Percentiles rank a stretch among this genome's conserved stretches.
phyloP scores from a whole-genome alignment of 305 asterid genomes.

The Fraxinus floribunda region DNA sequence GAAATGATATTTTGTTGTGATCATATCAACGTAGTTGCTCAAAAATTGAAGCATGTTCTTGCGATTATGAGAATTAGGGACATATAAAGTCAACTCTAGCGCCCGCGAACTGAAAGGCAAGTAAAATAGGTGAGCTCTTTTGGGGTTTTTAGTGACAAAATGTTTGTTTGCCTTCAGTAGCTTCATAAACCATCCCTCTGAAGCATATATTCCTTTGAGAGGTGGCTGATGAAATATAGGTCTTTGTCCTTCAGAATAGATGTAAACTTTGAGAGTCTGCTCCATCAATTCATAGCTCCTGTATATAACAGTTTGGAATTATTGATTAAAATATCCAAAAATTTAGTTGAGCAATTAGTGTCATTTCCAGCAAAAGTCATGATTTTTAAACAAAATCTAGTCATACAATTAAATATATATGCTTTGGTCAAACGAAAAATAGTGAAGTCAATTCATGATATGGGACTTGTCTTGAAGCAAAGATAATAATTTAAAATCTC shows the following conservation, averaged over 20 bases:
- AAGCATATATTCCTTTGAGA: conserved; percentile 83
- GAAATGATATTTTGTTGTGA: conserved; percentile 45
- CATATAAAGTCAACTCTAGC: conserved; percentile 58
- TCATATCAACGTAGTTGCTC: conserved; percentile 42
- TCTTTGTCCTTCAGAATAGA: conserved; percentile 65
- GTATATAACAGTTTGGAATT: conserved; percentile 27
- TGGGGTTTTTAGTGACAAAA: conserved; percentile 58
- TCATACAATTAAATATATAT: neutral
- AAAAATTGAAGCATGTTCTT: conserved; percentile 41
- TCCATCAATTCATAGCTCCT: conserved; percentile 97
- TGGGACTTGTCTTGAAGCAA: neutral
- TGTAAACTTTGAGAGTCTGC: conserved; percentile 70
- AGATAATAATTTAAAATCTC: neutral
- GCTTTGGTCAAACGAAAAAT: neutral
- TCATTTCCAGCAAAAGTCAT: neutral
- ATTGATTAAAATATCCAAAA: neutral
- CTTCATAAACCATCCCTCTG: conserved; percentile 98
- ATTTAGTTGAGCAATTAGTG: conserved; percentile 1
- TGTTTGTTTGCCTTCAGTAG: conserved; percentile 53
- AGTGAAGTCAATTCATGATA: neutral
- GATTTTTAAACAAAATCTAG: neutral
- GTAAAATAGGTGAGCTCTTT: conserved; percentile 81
- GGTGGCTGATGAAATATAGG: conserved; percentile 76
- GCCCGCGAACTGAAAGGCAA: conserved; percentile 71
- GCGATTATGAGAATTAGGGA: conserved; percentile 61